phyloP scores from a whole-genome alignment of 1,139 yeast species.

The Pichia norvegensis region DNA sequence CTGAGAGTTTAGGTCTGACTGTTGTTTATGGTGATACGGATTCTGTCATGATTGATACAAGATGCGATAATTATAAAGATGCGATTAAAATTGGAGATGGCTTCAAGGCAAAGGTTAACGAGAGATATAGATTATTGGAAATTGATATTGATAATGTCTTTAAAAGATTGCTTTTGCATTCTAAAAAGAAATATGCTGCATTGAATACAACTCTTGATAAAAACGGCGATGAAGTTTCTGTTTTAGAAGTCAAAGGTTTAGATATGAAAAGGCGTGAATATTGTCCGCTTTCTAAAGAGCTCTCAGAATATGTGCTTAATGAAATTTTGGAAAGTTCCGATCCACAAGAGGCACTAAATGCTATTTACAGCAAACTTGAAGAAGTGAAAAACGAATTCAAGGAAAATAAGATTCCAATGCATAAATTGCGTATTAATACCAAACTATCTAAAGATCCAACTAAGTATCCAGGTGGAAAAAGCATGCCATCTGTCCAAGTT shows the following conservation, averaged over 20 bases:
- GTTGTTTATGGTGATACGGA: slow-evolving; percentile 99
- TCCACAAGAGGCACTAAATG: slow-evolving; percentile 68
- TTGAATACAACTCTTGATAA: slow-evolving; percentile 41
- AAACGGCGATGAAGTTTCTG: slow-evolving; percentile 44
- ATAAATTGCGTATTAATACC: slow-evolving; percentile 67
- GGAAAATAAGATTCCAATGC: slow-evolving; percentile 52
- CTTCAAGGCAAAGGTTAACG: slow-evolving; percentile 80
- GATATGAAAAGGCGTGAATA: slow-evolving; percentile 97
- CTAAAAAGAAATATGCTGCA: slow-evolving; percentile 99
- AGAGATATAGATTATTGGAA: slow-evolving; percentile 77
- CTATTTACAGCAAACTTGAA: slow-evolving; percentile 67
- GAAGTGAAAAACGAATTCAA: slow-evolving; percentile 52
- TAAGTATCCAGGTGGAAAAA: slow-evolving; percentile 67
- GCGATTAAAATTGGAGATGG: slow-evolving; percentile 80
- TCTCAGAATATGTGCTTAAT: slow-evolving; percentile 67
- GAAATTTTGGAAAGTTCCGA: slow-evolving; percentile 67
- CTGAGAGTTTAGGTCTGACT: slow-evolving; percentile 71
- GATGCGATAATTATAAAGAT: slow-evolving; percentile 57
- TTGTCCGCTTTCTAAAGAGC: slow-evolving; percentile 86
- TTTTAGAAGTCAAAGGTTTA: slow-evolving; percentile 87
- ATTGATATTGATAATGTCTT: slow-evolving; percentile 94
- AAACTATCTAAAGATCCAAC: slow-evolving; percentile 67
- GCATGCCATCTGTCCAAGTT: slow-evolving; percentile 90
- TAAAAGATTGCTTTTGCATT: slow-evolving; percentile 75
- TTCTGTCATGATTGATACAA: slow-evolving; percentile 97